Conservation (phyloP, 2,329 filamentous ascomycete genomes). For the Neurospora crassa region DNA sequence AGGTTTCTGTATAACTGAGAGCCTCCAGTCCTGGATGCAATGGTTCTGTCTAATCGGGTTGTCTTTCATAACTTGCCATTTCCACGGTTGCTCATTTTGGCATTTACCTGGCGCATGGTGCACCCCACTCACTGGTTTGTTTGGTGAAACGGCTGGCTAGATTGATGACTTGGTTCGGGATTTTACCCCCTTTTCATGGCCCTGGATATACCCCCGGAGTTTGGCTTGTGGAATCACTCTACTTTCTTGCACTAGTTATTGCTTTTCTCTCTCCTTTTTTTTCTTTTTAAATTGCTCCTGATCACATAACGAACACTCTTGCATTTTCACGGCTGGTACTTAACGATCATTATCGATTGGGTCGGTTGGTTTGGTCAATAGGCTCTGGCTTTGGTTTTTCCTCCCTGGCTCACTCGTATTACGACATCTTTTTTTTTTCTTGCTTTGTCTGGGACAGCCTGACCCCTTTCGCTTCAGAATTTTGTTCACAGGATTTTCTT, state of each 20-base stretch:
- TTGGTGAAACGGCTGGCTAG: conserved; percentile 2
- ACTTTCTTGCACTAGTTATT: conserved; percentile 3
- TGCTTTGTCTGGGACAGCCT: neutral
- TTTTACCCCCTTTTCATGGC: neutral
- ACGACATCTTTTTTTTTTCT: neutral
- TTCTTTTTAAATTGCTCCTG: neutral
- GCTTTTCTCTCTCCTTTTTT: neutral
- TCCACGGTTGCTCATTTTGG: conserved; percentile 7
- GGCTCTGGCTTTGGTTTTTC: conserved; percentile 2
- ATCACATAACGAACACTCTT: conserved; percentile 7
- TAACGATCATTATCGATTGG: neutral
- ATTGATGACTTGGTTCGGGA: neutral
- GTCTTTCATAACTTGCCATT: conserved; percentile 1
- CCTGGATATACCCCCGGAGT: neutral
- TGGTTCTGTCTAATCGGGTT: neutral
- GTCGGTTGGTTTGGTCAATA: neutral
- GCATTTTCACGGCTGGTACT: neutral
- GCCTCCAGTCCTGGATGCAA: neutral
- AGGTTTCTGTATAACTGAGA: conserved; percentile 2
- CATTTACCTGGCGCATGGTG: neutral
- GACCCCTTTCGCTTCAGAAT: neutral
- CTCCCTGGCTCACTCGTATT: conserved; percentile 1
- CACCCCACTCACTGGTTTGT: conserved; percentile 7
- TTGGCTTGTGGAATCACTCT: neutral
- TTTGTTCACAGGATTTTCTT: neutral